A percentile compares a stretch with the other conserved stretches of the same genome.
Conservation (phyloP, 768 basidiomycete genomes). For the Omphalotus guepiniiformis region DNA sequence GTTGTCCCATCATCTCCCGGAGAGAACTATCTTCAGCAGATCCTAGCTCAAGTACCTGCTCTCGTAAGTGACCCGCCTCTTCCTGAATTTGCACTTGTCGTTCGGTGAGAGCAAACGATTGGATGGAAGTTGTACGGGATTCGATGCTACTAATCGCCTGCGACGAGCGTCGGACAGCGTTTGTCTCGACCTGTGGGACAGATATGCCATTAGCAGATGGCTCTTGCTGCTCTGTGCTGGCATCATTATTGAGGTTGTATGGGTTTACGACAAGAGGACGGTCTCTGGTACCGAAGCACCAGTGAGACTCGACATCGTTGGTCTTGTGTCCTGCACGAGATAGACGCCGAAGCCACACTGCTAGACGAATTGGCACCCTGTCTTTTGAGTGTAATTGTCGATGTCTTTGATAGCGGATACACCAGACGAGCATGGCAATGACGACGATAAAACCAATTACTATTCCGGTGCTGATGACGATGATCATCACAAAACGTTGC, state of each 20-base stretch:
- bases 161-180: too few relatives aligned
- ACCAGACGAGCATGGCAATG: neutral
- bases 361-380: neutral
- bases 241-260: too few relatives aligned
- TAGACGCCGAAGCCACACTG: neutral
- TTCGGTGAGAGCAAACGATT: neutral
- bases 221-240: too few relatives aligned
- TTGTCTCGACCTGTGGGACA: too few relatives aligned
- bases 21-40: too few relatives aligned
- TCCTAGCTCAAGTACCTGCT: too few relatives aligned
- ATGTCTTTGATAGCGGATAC: conserved; percentile 3
- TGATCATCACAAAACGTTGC: neutral
- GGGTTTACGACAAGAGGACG: too few relatives aligned
- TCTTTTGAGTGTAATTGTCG: neutral
- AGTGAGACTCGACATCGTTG: neutral
- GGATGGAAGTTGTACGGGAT: neutral
- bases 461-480: neutral
- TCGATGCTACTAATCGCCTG: too few relatives aligned
- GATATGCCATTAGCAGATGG: too few relatives aligned
- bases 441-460: neutral
- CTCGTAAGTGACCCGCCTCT: too few relatives aligned
- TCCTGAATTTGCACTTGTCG: neutral
- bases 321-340: neutral
- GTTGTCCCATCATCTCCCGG: too few relatives aligned
- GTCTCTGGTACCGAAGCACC: neutral